Conservation (phyloP, 2,329 filamentous ascomycete species). For the Parascedosporium putredinis region DNA sequence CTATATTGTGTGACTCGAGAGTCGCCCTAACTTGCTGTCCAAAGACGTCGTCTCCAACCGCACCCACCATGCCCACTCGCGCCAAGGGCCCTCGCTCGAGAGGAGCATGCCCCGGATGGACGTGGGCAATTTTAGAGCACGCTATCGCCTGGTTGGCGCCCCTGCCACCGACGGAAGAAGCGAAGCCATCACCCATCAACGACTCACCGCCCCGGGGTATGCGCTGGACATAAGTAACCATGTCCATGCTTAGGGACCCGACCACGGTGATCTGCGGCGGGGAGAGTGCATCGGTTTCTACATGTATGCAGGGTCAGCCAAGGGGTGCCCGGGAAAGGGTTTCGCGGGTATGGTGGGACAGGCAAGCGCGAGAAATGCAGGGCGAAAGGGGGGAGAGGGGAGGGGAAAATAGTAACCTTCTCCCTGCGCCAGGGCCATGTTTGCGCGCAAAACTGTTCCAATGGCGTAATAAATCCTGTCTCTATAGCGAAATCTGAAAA, state of each 20-base stretch:
- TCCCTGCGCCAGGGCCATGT: neutral
- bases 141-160: slow-evolving; percentile 68
- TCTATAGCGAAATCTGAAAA: too few relatives aligned
- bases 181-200: slow-evolving; percentile 49
- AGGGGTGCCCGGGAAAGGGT: neutral
- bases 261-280: slow-evolving; percentile 45
- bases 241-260: slow-evolving; percentile 64
- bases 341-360: neutral
- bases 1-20: slow-evolving; percentile 36
- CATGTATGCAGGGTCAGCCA: neutral
- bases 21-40: slow-evolving; percentile 32
- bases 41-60: slow-evolving; percentile 45
- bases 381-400: too few relatives aligned
- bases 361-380: neutral
- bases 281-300: neutral
- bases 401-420: too few relatives aligned
- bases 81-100: neutral
- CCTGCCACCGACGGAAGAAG: slow-evolving; percentile 47
- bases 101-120: slow-evolving; percentile 13
- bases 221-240: slow-evolving; percentile 57
- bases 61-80: slow-evolving; percentile 44
- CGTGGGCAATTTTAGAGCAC: slow-evolving; percentile 41
- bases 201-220: slow-evolving; percentile 62
- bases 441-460: too few relatives aligned
- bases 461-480: too few relatives aligned